Base-by-base conservation (phyloP, 2,329 filamentous ascomycete species). In the Fusarium sp. region DNA sequence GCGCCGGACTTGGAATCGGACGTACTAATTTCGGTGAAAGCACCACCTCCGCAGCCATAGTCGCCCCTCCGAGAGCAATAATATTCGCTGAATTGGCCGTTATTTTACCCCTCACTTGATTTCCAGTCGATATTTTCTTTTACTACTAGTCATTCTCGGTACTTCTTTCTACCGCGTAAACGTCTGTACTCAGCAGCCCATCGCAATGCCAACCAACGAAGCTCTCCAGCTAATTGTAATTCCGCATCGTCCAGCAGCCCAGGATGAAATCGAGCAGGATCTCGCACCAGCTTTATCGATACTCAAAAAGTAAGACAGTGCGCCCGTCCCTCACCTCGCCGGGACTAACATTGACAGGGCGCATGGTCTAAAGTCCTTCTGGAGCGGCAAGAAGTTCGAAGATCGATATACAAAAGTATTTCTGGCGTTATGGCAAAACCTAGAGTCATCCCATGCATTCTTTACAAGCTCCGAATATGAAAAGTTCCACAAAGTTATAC, bases 381-480 rank as follows among this genome's bases (percentile, higher is more conserved):
- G 45, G 45, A 48, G 45, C 2, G 45, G 45, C 18, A 48, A 26
- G 20, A 48, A 32, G 6, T 48, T 48, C 13, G 45, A 48, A 48
- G 45, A 48, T 15, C 45, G 45, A 5, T 48, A 32, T 20, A 48
- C 45, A 20, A 30, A n/a, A 17, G 27, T 48, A 32, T 30, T 20
- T 17, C 13, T 48, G 6, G 18, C 27, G 30, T 9, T 48, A 0
- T 48, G 45, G 45, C 18, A 48, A 0, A 32, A 32, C 2, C 13
- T 48, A 20, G 45, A 32, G 45, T 48, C 45, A 20, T 48, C 45
- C 2, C 45, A 48, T 48, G 30, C 18, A 0, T 48, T 48, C 9
- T 48, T 48, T 6, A 48, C 45, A 20, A 32, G 45, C 45, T 15
- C 27, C 3, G 45, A 30, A 12, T 48, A 48, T 15, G 26, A n/a